Evolutionary conservation across 108 stramenopile genomes (phyloP).

Genomic region (Parmales sp.): DNA sequence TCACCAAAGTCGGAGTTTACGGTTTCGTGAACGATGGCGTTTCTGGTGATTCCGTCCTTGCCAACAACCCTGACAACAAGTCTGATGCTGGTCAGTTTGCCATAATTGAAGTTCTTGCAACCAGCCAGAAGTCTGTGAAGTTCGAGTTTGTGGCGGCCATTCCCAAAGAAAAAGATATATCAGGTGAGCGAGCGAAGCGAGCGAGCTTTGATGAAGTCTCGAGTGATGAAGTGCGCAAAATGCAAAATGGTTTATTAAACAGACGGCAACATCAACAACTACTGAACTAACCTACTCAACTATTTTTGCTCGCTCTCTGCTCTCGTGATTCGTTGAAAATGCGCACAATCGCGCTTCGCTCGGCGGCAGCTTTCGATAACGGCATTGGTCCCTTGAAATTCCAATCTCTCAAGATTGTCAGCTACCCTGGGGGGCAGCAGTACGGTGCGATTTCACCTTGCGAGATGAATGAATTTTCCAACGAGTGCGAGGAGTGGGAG

Average conservation of each 20-base stretch:
- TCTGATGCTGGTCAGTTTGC: conserved; percentile 88
- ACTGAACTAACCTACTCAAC: too few species aligned
- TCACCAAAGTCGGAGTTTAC: conserved; percentile 70
- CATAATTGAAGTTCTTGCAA: conserved; percentile 51
- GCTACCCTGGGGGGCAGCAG: conserved; percentile 81
- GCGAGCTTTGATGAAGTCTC: not conserved
- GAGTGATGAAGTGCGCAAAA: too few species aligned
- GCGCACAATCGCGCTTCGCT: too few species aligned
- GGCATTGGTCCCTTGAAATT: conserved; percentile 73
- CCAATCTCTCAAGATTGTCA: conserved; percentile 52
- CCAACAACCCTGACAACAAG: conserved; percentile 79
- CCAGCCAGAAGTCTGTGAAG: conserved; percentile 53
- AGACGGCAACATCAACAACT: too few species aligned
- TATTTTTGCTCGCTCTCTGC: too few species aligned
- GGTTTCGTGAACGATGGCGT: conserved; percentile 63
- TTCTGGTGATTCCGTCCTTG: conserved; percentile 66
- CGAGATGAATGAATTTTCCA: conserved; percentile 88
- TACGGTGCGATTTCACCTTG: conserved; percentile 86
- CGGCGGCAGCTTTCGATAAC: too few species aligned
- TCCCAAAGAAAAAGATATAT: conserved; percentile 53
- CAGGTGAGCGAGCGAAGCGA: conserved; percentile 6
- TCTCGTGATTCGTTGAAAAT: too few species aligned
- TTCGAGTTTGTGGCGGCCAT: conserved; percentile 81
- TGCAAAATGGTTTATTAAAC: too few species aligned
- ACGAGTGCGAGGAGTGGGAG: conserved; percentile 77